Evolutionary conservation across 2,329 filamentous ascomycete genomes (phyloP).

Genomic region (Pyrenophora teres): DNA sequence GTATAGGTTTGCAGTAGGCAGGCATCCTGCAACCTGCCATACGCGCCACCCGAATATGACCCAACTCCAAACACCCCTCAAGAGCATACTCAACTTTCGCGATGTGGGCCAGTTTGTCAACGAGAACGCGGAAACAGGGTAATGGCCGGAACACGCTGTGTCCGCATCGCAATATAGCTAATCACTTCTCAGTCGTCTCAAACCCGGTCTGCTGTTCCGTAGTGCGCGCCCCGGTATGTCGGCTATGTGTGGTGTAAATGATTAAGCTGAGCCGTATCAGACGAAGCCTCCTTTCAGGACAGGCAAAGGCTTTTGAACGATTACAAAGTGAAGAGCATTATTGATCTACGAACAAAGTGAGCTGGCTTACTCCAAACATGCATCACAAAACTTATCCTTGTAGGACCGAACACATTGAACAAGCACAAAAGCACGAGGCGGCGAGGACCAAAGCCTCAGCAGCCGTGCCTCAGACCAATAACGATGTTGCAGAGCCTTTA

Average conservation of each 20-base stretch:
- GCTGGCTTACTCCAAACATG: neutral
- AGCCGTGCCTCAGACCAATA: constrained; percentile 54
- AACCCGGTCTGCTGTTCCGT: constrained; percentile 38
- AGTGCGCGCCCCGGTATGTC: constrained; percentile 44
- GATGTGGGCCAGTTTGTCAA: constrained; percentile 44
- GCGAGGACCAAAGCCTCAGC: constrained; percentile 53
- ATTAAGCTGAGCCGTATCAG: constrained; percentile 45
- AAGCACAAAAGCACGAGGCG: constrained; percentile 64
- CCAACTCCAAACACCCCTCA: constrained; percentile 25
- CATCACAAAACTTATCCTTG: constrained; percentile 5
- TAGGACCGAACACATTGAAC: constrained; percentile 74
- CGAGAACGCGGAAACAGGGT: constrained; percentile 24
- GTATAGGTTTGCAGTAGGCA: neutral
- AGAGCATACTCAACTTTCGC: constrained; percentile 45
- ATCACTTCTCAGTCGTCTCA: constrained; percentile 27
- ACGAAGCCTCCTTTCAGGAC: constrained; percentile 73
- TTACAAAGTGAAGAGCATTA: constrained; percentile 70
- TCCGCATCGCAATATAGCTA: neutral
- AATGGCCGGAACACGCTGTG: neutral
- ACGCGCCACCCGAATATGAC: constrained; percentile 7
- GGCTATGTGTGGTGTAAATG: neutral
- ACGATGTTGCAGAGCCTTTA: constrained; percentile 59
- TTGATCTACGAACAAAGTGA: constrained; percentile 80
- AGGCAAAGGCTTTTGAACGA: constrained; percentile 62
- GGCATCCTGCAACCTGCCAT: neutral